Evolutionary conservation across 495 filamentous ascomycete species (phyloP).

Genomic region (Penicillium egyptiacum): DNA sequence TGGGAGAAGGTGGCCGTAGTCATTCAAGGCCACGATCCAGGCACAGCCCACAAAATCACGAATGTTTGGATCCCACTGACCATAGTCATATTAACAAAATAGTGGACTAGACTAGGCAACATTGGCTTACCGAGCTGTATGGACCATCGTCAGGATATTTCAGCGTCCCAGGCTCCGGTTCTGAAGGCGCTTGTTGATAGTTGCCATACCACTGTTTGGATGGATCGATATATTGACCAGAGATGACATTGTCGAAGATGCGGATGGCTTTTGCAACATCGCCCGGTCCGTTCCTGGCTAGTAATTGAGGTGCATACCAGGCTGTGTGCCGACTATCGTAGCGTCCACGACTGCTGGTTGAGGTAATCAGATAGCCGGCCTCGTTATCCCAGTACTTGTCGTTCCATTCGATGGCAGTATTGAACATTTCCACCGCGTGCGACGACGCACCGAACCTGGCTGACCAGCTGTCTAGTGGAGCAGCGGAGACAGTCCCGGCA

Average conservation of each 20-base stretch:
- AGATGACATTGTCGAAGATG: conserved; percentile 42
- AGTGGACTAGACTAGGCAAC: neutral
- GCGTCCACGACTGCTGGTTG: conserved; percentile 13
- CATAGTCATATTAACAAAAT: conserved; percentile 30
- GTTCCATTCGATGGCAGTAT: conserved; percentile 23
- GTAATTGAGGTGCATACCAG: conserved; percentile 43
- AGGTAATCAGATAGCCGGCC: conserved; percentile 19
- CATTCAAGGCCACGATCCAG: conserved; percentile 40
- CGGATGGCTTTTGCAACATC: conserved; percentile 38
- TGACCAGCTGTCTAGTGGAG: conserved; percentile 1
- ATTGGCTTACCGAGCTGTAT: conserved; percentile 19
- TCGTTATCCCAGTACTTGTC: conserved; percentile 22
- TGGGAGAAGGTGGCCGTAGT: conserved; percentile 36
- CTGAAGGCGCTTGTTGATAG: conserved; percentile 40
- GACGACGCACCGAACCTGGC: neutral
- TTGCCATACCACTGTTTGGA: conserved; percentile 42
- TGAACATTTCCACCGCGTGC: conserved; percentile 24
- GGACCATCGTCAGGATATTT: conserved; percentile 31
- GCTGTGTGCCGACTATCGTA: conserved; percentile 38
- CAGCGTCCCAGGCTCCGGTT: conserved; percentile 37
- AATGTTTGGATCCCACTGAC: conserved; percentile 47
- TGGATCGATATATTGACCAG: conserved; percentile 37
- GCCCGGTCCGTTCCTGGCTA: conserved; percentile 36
- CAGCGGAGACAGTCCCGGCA: neutral
- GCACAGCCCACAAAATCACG: conserved; percentile 44